Percentiles rank a stretch among this genome's conserved stretches.
Evolutionary conservation across 768 basidiomycete genomes (phyloP).

Genomic region (Mycena vitilis): DNA sequence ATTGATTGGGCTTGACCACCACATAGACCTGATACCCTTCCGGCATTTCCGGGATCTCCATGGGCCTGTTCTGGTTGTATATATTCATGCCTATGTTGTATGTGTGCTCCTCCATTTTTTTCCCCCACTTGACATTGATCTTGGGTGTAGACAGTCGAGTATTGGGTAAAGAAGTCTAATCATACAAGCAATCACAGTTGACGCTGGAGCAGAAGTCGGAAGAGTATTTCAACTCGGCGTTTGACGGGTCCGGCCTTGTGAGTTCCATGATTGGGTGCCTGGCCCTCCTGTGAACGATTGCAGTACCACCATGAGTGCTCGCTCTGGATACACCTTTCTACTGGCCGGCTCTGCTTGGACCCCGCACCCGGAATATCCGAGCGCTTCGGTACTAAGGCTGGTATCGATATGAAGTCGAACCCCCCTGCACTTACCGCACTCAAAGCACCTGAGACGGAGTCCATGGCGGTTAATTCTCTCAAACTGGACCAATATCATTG

Average conservation of each 20-base stretch:
- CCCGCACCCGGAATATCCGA: too few relatives aligned
- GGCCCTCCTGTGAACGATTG: not conserved
- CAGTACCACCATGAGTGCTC: not conserved
- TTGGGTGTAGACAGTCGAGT: too few relatives aligned
- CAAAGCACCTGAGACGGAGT: not conserved
- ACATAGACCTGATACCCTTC: too few relatives aligned
- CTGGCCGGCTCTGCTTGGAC: conserved; percentile 10
- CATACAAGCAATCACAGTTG: not conserved
- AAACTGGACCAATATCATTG: conserved; percentile 6
- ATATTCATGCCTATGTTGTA: not conserved
- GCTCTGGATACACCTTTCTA: conserved; percentile 2
- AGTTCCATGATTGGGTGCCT: not conserved
- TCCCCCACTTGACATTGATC: not conserved
- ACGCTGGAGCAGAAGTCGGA: not conserved
- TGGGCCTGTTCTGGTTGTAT: too few relatives aligned
- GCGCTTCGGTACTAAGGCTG: too few relatives aligned
- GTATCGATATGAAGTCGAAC: not conserved
- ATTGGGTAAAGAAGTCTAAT: too few relatives aligned
- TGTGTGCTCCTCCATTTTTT: not conserved
- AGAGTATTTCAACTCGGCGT: not conserved
- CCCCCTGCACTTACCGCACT: not conserved
- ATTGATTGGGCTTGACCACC: too few relatives aligned
- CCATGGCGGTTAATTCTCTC: not conserved
- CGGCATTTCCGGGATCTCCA: too few relatives aligned
- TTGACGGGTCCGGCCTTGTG: not conserved